Evolutionary conservation across 495 filamentous ascomycete species (phyloP), one percentile per base, ranked within the genome.

Genomic region (Neurospora intermedia): DNA sequence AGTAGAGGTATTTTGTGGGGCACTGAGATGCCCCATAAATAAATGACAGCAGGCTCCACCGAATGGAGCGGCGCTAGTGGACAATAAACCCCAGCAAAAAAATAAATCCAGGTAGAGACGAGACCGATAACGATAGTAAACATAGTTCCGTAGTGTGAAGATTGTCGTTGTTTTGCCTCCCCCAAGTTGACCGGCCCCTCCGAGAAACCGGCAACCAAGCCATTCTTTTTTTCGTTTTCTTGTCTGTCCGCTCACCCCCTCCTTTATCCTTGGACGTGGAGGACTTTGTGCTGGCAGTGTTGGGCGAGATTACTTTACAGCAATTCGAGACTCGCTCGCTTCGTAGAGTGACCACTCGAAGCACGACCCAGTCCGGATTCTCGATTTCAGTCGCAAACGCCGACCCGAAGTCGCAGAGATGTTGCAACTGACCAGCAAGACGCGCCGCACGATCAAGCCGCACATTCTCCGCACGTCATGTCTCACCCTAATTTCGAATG

Each of bases 381-480:
- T 66, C 27, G 54, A 66, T 66, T 31, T 27, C 54, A 66, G 54
- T 66, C 27, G 54, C 54, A 66, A 35, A 35, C 54, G 54, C 69
- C 31, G n/a, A 71, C 11, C 69, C 62, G 35, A 54, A 45, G 48
- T 45, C 46, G 48, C 48, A 42, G 38, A 38, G 69, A 78, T 78
- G 77, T 70, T 78, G 46, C 74, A 41, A 72, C 43, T 78, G 70
- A 43, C 39, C 66, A 41, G 54, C 35, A 74, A 72, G 38, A 45
- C 27, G 10, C 72, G 73, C 35, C 73, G 69, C 42, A 20, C 70
- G 46, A 31, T 75, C 27, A 54, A 27, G 62, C 69, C 73, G 35
- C 41, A 38, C 10, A 76, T 76, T 69, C 70, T 79, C 41, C 78
- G 77, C 76, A 72, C 73, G 75, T 70, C 71, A 75, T 79, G 77